These are phyloP conservation scores for Chrysosporium keratinophilum DNA, from an alignment of 2,329 filamentous ascomycete genomes.

Conservation along the genomic window DNA sequence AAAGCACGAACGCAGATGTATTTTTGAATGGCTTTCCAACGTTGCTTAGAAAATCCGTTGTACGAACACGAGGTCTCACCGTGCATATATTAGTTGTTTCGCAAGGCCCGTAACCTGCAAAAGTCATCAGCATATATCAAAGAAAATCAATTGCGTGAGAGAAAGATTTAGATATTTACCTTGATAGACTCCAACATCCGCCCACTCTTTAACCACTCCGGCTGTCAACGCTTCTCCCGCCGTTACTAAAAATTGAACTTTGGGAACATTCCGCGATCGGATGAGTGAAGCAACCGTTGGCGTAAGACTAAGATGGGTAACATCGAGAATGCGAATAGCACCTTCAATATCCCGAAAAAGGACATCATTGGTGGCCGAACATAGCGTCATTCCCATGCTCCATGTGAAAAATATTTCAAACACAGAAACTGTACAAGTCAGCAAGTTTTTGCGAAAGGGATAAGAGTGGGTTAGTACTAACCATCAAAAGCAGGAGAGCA, in stretches of 20 bases:
- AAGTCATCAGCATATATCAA: neutral
- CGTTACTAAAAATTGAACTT: constrained; percentile 65
- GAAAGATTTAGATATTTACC: constrained; percentile 31
- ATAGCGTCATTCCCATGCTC: constrained; percentile 67
- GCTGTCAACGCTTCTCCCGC: constrained; percentile 71
- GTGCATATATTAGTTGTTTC: constrained; percentile 86
- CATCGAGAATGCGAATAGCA: constrained; percentile 50
- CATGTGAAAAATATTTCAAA: constrained; percentile 87
- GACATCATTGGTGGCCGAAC: constrained; percentile 61
- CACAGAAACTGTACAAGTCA: constrained; percentile 53
- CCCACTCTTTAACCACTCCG: constrained; percentile 61
- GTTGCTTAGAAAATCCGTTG: constrained; percentile 55
- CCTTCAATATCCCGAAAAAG: constrained; percentile 62
- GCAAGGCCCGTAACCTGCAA: constrained; percentile 61
- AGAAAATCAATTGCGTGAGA: neutral
- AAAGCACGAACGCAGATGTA: constrained; percentile 61
- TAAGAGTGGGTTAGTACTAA: constrained; percentile 17
- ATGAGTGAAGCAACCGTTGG: constrained; percentile 75
- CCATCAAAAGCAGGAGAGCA: constrained; percentile 75
- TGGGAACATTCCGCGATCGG: constrained; percentile 55
- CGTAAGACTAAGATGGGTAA: constrained; percentile 77
- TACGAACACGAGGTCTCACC: constrained; percentile 51
- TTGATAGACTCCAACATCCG: constrained; percentile 57
- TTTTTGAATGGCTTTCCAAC: constrained; percentile 67
- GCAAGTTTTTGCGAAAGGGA: neutral